Evolutionary conservation across 352 stramenopile species (phyloP).

Genomic region (Globisporangium splendens): DNA sequence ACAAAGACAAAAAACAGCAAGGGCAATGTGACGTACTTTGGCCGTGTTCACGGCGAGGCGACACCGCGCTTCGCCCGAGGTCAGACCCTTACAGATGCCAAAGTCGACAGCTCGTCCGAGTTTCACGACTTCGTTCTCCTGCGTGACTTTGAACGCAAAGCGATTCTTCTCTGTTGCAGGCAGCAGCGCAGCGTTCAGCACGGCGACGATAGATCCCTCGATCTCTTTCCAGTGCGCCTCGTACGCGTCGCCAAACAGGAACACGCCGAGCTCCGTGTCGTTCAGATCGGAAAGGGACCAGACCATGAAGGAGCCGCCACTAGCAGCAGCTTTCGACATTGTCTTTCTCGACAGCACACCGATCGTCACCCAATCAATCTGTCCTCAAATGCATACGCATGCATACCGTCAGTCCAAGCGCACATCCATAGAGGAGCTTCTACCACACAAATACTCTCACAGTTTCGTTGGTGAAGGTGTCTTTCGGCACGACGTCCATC

Average conservation of each 20-base stretch:
- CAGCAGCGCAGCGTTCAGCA: slow-evolving; percentile 67
- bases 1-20: slow-evolving; percentile 3
- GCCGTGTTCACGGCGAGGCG: slow-evolving; percentile 70
- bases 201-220: slow-evolving; percentile 57
- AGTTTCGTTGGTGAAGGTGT: slow-evolving; percentile 51
- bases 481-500: slow-evolving; percentile 51
- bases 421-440: no score
- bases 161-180: slow-evolving; percentile 68
- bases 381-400: slow-evolving; percentile 1
- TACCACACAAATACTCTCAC: slow-evolving; percentile 17
- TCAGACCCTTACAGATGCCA: slow-evolving; percentile 77
- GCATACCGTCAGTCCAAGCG: neutral
- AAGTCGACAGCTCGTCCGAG: slow-evolving; percentile 66
- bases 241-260: slow-evolving; percentile 77
- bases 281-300: slow-evolving; percentile 75
- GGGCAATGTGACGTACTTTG: slow-evolving; percentile 32
- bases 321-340: slow-evolving; percentile 57
- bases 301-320: slow-evolving; percentile 74
- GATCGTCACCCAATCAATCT: slow-evolving; percentile 83
- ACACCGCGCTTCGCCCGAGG: slow-evolving; percentile 50
- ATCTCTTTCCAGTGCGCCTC: slow-evolving; percentile 57
- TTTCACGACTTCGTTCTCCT: slow-evolving; percentile 52
- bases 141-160: slow-evolving; percentile 76
- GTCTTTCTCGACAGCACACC: slow-evolving; percentile 72
- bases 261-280: slow-evolving; percentile 63